Conservation (phyloP, 345 rosid genomes). For the thale cress (Arabidopsis thaliana) region TAIR10.1 NC_003070.9:27590501-27591000, state of each 20-base stretch:
- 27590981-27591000: slow-evolving; percentile 38
- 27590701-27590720: slow-evolving; percentile 20
- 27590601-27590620: slow-evolving; percentile 84
- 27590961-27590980: slow-evolving; percentile 25
- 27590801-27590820: not conserved
- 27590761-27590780: slow-evolving; percentile 11
- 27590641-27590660: slow-evolving; percentile 70
- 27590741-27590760: not conserved
- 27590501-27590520: slow-evolving; percentile 86
- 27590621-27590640: slow-evolving; percentile 79
- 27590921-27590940: slow-evolving; percentile 25
- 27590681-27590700: slow-evolving; percentile 1
- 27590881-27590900: slow-evolving; percentile 30
- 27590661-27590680: not conserved
- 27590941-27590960: slow-evolving; percentile 38
- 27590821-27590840: slow-evolving; percentile 7
- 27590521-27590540: slow-evolving; percentile 86
- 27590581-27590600: slow-evolving; percentile 91
- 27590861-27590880: slow-evolving; percentile 28
- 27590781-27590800: slow-evolving; percentile 13
- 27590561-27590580: slow-evolving; percentile 87
- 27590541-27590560: slow-evolving; percentile 82
- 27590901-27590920: slow-evolving; percentile 23
- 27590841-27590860: not conserved
- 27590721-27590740: not conserved